Evolutionary conservation across 1,284 basidiomycete genomes (phyloP), one percentile per base, ranked within the genome.

Genomic region (Serendipita sp.): DNA sequence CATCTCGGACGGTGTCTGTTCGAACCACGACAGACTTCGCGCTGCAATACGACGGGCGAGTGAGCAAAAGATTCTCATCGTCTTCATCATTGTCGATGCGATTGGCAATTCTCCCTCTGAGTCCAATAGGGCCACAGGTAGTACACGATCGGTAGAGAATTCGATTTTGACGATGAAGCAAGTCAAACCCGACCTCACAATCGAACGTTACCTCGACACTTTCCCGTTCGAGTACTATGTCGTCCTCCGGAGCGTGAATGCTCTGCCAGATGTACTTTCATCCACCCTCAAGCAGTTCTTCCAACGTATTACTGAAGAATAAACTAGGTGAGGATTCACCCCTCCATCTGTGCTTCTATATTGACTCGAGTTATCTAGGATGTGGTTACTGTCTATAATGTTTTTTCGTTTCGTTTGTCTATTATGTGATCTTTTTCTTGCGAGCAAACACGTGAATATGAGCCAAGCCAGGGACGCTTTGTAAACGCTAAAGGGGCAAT

Each of bases 201-300:
- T 97, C 78, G 81, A 88, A 69, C 83, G 91, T 60, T 98, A 98
- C 73, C 74, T 97, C 68, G 93, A 98, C 71, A 88, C 91, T 2
- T 99, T 99, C 82, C 96, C 96, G 0, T 99, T 99, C 76, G 93
- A 97, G 75, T 96, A 96, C 73, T 99, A 94, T 69, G 88, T 98
- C 60, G 89, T 99, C 15, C 76, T 99, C 53, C 79, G 93, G 65
- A 84, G 91, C 69, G 92, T 96, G 44, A 93, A 96, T 72, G 85
- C 92, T 3, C 76, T 99, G 49, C 96, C 96, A 0, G 89, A 93
- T 63, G 91, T 98, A 12, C 76, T 99, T 66, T 81, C 90, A n/a
- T 85, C 87, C 49, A 97, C 93, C 1, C 76, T 99, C 64, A 85
- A 92, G 68, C 94, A 99, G 72, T 99, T 91, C 71, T 91, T 91